Base-by-base conservation (phyloP, 2,329 filamentous ascomycete species). In the Calonectria crousiana region DNA sequence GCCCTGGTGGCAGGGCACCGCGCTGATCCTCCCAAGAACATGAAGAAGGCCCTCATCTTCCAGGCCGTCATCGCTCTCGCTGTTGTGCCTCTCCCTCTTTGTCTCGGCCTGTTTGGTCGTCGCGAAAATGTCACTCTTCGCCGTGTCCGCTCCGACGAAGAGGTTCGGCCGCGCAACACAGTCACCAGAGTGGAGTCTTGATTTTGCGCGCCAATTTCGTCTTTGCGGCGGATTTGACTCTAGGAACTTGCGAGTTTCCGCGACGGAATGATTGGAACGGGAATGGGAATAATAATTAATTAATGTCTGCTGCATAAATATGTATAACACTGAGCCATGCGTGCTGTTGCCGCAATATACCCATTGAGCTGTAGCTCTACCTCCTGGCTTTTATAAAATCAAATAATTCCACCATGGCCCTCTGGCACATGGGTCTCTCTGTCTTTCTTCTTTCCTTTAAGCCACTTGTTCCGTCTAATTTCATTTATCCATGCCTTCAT, bases 31-130 rank as follows among this genome's bases (percentile, higher is more conserved):
- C 93, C 93, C 0, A 84, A 85, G 23, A 93, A 95, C 81, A 96
- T 98, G 94, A 90, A 89, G 78, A 88, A 89, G 28, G 92, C 94
- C 1, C 86, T 98, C 74, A 89, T 98, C 28, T 97, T 98, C 82
- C 90, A 95, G 78, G 94, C 94, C 2, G 92, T 95, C 3, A 73
- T 98, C 13, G 91, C 92, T 0, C 82, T 93, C 69, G 89, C 88
- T 10, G 90, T 91, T 13, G 88, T 94, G 53, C 94, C 95, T 11
- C 83, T 94, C 62, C 93, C 94, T 1, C 78, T 97, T 74, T 89
- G 88, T 18, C 82, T 98, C 38, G 95, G 95, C 0, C 79, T 93
- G 53, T 94, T 96, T 82, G 95, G 95, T 0, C 85, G 92, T 20
- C 69, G 76, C 26, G 87, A 91, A 14, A 87, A 87, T 76, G 83